Evolutionary conservation across 495 filamentous ascomycete species (phyloP).

Genomic region (Annulohypoxylon moriforme): DNA sequence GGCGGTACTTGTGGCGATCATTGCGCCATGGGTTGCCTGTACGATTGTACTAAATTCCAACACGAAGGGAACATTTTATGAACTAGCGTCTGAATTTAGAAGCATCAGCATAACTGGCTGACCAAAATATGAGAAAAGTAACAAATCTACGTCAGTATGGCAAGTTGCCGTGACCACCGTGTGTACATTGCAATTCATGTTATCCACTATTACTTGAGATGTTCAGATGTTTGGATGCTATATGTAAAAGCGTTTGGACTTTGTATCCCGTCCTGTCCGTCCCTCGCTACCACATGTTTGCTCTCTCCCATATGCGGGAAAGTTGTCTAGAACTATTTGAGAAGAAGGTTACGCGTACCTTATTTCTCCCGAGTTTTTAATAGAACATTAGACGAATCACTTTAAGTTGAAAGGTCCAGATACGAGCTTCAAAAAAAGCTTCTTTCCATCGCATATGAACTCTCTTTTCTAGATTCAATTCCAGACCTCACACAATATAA

Average conservation of each 20-base stretch:
- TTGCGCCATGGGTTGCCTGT: slow-evolving; percentile 38
- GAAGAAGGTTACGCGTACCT: slow-evolving; percentile 36
- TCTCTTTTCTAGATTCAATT: slow-evolving; percentile 20
- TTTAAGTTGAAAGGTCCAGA: slow-evolving; percentile 25
- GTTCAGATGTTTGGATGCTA: not conserved
- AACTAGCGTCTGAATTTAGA: slow-evolving; percentile 33
- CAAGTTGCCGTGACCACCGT: slow-evolving; percentile 23
- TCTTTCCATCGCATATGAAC: slow-evolving; percentile 22
- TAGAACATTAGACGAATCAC: slow-evolving; percentile 25
- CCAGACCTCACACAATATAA: slow-evolving; percentile 5
- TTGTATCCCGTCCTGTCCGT: slow-evolving; percentile 34
- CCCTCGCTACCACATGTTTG: slow-evolving; percentile 24
- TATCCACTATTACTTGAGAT: no score
- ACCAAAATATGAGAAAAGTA: slow-evolving; percentile 26
- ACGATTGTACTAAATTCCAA: slow-evolving; percentile 31
- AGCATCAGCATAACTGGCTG: slow-evolving; percentile 28
- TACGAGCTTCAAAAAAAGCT: slow-evolving; percentile 29
- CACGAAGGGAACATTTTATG: slow-evolving; percentile 29
- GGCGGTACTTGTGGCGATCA: slow-evolving; percentile 40
- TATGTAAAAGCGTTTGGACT: not conserved
- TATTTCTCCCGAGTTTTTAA: slow-evolving; percentile 19
- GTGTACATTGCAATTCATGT: not conserved
- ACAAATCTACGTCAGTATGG: slow-evolving; percentile 32
- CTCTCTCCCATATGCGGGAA: slow-evolving; percentile 20
- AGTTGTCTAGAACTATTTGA: slow-evolving; percentile 33